Evolutionary conservation across 1,284 basidiomycete species (phyloP), one percentile per base, ranked within the genome.

Genomic region (Austroboletus rostrupii): DNA sequence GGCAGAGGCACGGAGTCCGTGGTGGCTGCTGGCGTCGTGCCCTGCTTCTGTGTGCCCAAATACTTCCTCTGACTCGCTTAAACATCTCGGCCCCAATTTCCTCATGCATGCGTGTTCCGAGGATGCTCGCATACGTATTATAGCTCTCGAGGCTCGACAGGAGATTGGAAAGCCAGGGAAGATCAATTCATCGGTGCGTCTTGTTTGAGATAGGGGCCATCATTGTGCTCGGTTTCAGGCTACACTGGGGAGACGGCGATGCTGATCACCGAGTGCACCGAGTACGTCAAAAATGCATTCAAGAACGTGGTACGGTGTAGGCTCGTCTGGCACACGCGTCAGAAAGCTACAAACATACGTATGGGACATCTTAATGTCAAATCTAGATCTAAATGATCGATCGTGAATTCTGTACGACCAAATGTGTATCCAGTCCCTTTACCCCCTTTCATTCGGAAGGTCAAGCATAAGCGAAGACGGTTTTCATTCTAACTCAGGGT

Each of bases 71-170:
- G 62, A 65, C 48, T 71, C 88, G 20, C 77, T 95, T 54, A 95
- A 97, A 66, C 67, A 75, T 10, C 73, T 95, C 67, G 97, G 97
- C 72, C 74, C 88, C 26, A 78, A 84, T 39, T 70, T 98, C 17
- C 79, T 97, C 49, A 87, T 93, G 81, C 81, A 90, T 51, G 92
- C 91, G 0, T 85, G 94, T 11, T 85, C 88, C 3, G 92, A 96
- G 49, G 83, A 89, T 50, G 69, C 78, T 2, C 71, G 74, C 23
- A 67, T 83, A 17, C 81, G 91, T 11, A 65, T 91, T 11, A 78
- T 81, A 43, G 89, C 93, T 1, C 70, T 98, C 40, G 67, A 73
- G 16, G 85, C 49, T 73, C 87, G 17, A 81, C 85, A 17, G 74
- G 76, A n/a, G 68, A 97, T 40, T 99, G 96, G 96, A 77, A 78